Evolutionary conservation across 345 rosid genomes (phyloP), one percentile per base, ranked within the genome.

Genomic region (Rubroshorea leprosula): DNA sequence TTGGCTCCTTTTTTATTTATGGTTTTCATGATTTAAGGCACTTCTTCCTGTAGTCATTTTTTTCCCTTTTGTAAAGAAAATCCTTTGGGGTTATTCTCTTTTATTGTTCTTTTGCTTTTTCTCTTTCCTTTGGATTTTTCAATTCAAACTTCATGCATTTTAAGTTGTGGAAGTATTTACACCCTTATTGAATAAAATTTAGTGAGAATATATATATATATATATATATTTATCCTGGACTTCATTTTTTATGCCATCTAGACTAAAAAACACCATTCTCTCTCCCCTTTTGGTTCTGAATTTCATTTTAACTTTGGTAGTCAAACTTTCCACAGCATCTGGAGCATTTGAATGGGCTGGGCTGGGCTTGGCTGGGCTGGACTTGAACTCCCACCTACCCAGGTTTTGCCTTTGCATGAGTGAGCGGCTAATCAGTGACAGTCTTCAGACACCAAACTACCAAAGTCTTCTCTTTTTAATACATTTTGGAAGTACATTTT

Each of bases 21-120:
- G 35, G 35, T 4, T 9, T 66, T 60, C 57, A 49, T 38, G 68
- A 58, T 29, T 49, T 46, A 24, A 20, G 49, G 51, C 55, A 24
- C n/a, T 10, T 56, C 68, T n/a, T n/a, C 11, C 58, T 68, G 64
- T 66, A 49, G 39, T 66, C 58, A 20, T 25, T 51, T 51, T 17
- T 23, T 23, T 14, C 55, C 57, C 63, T 74, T 71, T 74, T 57
- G 61, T 31, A 57, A 27, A 27, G 52, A 43, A 49, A 68, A 76
- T 70, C 57, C 35, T 22, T 61, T 13, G n/a, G n/a, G n/a, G n/a
- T n/a, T n/a, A n/a, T n/a, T n/a, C n/a, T 22, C 26, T 51, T 58
- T 54, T 57, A 68, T 65, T 51, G 62, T 60, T 48, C 61, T 60
- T 55, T 65, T 58, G 46, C 53, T 49, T 66, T 70, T 57, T 39